Base-by-base conservation (phyloP, 306 rosid species). In the Calophaca sinica region DNA sequence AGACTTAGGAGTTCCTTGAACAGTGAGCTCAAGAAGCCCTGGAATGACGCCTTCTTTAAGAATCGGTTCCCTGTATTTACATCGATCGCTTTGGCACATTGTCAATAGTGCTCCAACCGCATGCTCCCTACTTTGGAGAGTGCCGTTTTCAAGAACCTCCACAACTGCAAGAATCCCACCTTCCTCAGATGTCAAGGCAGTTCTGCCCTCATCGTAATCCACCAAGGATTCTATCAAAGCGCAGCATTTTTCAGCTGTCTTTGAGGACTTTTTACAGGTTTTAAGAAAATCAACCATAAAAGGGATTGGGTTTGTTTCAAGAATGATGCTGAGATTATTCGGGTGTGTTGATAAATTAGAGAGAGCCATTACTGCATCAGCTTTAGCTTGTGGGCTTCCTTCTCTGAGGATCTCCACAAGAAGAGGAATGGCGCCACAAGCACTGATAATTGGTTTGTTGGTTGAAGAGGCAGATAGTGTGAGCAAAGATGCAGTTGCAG, bases 1-100 rank as follows among this genome's bases (percentile, higher is more conserved):
- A 45, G 97, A 90, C 83, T 90, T 92, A 0, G 99, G 92, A 14
- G 98, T 89, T 70, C 99, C 99, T 80, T 94, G 99, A 69, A 92
- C 99, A 3, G 99, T 94, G 11, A 94, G 91, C 86, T 94, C 99
- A 5, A 94, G 96, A 71, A 94, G 92, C 49, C 99, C 98, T 14
- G 99, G 99, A 68, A 94, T 94, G 1, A 94, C 99, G 4, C 97
- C 99, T 79, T 94, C 98, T 78, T 83, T 84, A n/a, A 94, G 96
- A 68, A 94, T 88, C 0, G 98, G 92, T 75, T 92, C 99, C 71
- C 98, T 77, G 76, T 92, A 94, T 82, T 83, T 92, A 78, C 93
- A 87, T 36, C 97, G 81, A 75, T 92, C 96, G 14, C 91, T 94
- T 70, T 90, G 66, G 70, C 99, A 92, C 98, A 94, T 86, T 38